Evolutionary conservation across 441 rosid species (phyloP).

Genomic region (Gossypium aridum): DNA sequence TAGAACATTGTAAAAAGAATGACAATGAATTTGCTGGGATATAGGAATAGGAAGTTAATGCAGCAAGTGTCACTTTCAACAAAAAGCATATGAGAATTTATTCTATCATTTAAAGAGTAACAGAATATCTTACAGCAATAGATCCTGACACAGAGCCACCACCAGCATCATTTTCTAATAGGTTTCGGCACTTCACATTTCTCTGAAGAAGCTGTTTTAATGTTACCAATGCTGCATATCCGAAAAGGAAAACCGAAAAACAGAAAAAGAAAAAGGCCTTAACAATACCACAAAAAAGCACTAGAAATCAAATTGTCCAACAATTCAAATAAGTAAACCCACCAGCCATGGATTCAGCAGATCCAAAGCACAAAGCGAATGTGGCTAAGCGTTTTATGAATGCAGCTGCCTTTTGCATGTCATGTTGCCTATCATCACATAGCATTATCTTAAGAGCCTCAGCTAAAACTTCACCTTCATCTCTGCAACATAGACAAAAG

Average conservation of each 20-base stretch:
- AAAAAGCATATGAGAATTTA: background rate
- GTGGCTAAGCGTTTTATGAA: slow-evolving; percentile 92
- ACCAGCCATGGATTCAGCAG: slow-evolving; percentile 96
- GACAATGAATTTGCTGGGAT: background rate
- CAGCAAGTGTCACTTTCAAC: background rate
- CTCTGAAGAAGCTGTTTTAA: slow-evolving; percentile 71
- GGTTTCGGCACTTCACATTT: slow-evolving; percentile 82
- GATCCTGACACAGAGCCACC: slow-evolving; percentile 98
- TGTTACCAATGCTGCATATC: slow-evolving; percentile 68
- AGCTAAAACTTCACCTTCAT: slow-evolving; percentile 72
- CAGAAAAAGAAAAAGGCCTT: background rate
- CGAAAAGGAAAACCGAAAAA: background rate
- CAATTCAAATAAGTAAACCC: slow-evolving; percentile 11
- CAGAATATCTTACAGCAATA: slow-evolving; percentile 48
- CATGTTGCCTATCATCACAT: slow-evolving; percentile 91
- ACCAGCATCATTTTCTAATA: slow-evolving; percentile 93
- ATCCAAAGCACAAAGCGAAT: slow-evolving; percentile 67
- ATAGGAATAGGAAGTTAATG: background rate
- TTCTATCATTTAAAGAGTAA: background rate
- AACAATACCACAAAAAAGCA: background rate
- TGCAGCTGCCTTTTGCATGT: slow-evolving; percentile 96
- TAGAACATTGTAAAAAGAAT: background rate
- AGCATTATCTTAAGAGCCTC: slow-evolving; percentile 94
- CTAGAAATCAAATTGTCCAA: background rate
- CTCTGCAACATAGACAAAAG: slow-evolving; percentile 39